Base-by-base conservation (phyloP, 345 rosid species). In the Crucihimalaya himalaica region DNA sequence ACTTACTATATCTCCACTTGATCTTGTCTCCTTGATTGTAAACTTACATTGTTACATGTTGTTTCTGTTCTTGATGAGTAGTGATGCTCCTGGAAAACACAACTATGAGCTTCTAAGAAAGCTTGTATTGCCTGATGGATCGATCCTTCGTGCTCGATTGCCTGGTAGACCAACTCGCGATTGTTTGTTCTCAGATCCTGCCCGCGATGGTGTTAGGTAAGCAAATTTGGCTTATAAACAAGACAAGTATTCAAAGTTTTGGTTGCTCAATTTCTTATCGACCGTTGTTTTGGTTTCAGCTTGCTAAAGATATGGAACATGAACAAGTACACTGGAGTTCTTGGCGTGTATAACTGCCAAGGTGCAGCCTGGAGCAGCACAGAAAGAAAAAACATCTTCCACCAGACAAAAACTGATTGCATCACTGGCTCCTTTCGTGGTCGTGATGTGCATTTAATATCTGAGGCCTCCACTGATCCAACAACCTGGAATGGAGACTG, bases 281-380 rank as follows among this genome's bases (percentile, higher is more conserved):
- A 9, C 13, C 3, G 1, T 4, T 70, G 9, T 13, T 70, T 79
- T 81, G 79, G 57, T 66, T 71, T 68, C 89, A 94, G 97, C 83
- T 82, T 94, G 84, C 74, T 94, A 82, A 94, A 94, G 88, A 89
- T 94, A 80, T 91, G 99, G 99, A 94, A 88, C 86, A 87, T 94
- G 97, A 94, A 94, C 87, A 91, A 94, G 75, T 91, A 79, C 85
- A 91, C 96, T 6, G 99, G 97, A 19, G 88, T 95, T 1, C 70
- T 95, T 5, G 97, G 97, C 4, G 83, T 92, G 9, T 95, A 95
- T 81, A 95, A 91, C 37, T 95, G 97, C 77, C 99, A 95, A 88
- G 99, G 99, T 58, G 99, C 99, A 19, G 99, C 99, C 31, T 95
- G 95, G 97, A 92, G 84, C 78, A 80, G 60, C 29, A 40, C 78